These are phyloP conservation scores for Cerrena zonata DNA, from an alignment of 1,284 basidiomycete genomes.

Conservation along the genomic window DNA sequence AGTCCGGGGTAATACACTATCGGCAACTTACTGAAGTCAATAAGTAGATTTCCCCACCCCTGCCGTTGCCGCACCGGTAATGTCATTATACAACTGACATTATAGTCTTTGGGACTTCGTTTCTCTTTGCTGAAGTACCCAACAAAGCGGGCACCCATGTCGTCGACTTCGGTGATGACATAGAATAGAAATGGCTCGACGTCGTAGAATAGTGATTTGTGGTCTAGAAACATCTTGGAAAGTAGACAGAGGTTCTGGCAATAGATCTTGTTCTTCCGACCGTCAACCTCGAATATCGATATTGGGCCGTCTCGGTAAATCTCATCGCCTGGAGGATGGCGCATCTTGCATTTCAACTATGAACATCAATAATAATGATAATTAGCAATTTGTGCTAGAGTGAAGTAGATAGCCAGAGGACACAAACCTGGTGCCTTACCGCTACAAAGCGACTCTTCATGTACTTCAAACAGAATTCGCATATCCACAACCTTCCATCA, in stretches of 20 bases:
- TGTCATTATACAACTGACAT: constrained; percentile 99
- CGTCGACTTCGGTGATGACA: constrained; percentile 90
- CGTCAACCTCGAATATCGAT: constrained; percentile 97
- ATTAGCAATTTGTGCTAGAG: neutral
- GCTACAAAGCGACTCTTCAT: constrained; percentile 94
- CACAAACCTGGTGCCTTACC: constrained; percentile 79
- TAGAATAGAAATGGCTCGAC: constrained; percentile 99
- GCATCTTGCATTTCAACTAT: constrained; percentile 89
- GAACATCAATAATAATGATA: no score
- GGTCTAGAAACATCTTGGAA: constrained; percentile 99
- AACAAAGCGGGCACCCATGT: constrained; percentile 87
- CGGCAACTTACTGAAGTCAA: constrained; percentile 86
- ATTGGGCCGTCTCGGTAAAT: constrained; percentile 89
- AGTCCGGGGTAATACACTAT: neutral
- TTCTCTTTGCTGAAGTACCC: constrained; percentile 99
- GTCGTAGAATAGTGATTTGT: constrained; percentile 99
- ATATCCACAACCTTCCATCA: constrained; percentile 92
- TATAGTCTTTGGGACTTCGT: constrained; percentile 89
- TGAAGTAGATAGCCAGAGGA: constrained; percentile 16
- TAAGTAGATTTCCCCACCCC: constrained; percentile 91
- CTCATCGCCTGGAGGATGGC: constrained; percentile 96
- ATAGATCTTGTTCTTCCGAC: constrained; percentile 98
- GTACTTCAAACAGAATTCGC: constrained; percentile 97
- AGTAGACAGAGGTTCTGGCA: constrained; percentile 98
- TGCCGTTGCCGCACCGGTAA: constrained; percentile 89